phyloP scores from a whole-genome alignment of 768 basidiomycete species.

The Xerocomellus amylosporus region DNA sequence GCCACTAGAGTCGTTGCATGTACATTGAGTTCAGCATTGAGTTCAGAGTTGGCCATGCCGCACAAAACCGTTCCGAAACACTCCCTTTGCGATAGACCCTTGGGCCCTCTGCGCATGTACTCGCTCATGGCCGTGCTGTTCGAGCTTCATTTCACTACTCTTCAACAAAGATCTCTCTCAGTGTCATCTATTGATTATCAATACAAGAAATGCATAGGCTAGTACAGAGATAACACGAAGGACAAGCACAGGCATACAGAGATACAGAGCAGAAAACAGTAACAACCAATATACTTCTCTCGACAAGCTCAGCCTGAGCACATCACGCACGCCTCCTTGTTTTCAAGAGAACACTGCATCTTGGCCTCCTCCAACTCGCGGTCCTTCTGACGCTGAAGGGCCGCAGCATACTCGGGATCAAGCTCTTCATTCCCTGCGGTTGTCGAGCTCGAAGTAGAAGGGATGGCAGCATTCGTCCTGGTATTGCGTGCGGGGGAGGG shows the following conservation, averaged over 20 bases:
- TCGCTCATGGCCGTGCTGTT: too few relatives aligned
- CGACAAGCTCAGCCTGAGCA: slow-evolving; percentile 63
- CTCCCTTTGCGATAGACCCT: not conserved
- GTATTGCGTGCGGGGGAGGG: slow-evolving; percentile 28
- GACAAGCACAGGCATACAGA: slow-evolving; percentile 2
- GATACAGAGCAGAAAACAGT: slow-evolving; percentile 1
- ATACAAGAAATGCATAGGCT: slow-evolving; percentile 19
- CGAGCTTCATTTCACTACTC: not conserved
- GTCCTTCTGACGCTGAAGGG: slow-evolving; percentile 64
- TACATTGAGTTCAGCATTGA: not conserved
- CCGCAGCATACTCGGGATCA: slow-evolving; percentile 77
- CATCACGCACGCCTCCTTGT: slow-evolving; percentile 94
- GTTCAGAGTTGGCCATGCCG: not conserved
- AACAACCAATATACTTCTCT: not conserved
- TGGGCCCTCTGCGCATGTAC: too few relatives aligned
- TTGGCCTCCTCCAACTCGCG: slow-evolving; percentile 80
- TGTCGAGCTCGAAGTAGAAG: slow-evolving; percentile 14
- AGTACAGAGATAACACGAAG: slow-evolving; percentile 8
- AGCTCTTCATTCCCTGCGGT: slow-evolving; percentile 37
- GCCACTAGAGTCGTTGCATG: not conserved
- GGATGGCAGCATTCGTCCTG: slow-evolving; percentile 34
- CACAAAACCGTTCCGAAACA: not conserved
- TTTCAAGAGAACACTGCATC: slow-evolving; percentile 82
- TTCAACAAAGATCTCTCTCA: not conserved
- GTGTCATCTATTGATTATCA: slow-evolving; percentile 8